Conservation (phyloP, 2,329 filamentous ascomycete genomes). For the Fusarium anguioides region DNA sequence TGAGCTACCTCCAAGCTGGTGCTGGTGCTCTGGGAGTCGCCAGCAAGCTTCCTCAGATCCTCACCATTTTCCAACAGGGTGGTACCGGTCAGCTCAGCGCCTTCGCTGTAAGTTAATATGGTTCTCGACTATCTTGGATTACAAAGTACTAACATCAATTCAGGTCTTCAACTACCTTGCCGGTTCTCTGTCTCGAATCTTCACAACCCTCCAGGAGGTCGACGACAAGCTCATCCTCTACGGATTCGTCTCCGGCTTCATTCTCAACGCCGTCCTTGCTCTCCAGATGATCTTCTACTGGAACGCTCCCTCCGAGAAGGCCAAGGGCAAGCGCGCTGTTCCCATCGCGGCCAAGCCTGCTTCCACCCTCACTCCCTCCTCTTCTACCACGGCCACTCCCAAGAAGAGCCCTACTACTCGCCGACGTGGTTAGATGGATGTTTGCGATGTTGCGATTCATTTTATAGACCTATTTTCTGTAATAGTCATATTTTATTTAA, state of each 20-base stretch:
- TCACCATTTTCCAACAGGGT: conserved; percentile 84
- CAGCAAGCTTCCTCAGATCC: conserved; percentile 94
- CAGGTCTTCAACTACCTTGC: conserved; percentile 98
- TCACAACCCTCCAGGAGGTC: conserved; percentile 97
- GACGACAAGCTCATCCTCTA: conserved; percentile 97
- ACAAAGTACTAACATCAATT: background rate
- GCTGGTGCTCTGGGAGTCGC: conserved; percentile 85
- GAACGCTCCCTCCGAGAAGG: conserved; percentile 72
- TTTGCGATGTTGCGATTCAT: conserved; percentile 23
- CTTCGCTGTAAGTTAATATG: conserved; percentile 78
- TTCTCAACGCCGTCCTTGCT: conserved; percentile 88
- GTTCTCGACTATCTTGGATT: accelerated
- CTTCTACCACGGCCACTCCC: conserved; percentile 46
- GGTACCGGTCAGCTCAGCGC: conserved; percentile 95
- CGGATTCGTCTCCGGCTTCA: conserved; percentile 90
- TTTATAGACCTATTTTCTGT: conserved; percentile 32
- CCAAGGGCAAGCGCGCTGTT: conserved; percentile 54
- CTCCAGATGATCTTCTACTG: conserved; percentile 96
- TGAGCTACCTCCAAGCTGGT: conserved; percentile 84
- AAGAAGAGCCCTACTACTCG: conserved; percentile 58
- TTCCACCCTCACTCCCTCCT: conserved; percentile 28
- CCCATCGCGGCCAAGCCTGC: conserved; percentile 47
- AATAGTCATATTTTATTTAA: conserved; percentile 25
- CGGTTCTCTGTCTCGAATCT: conserved; percentile 93
- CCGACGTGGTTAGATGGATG: conserved; percentile 53